phyloP scores from a whole-genome alignment of 768 basidiomycete species.

The Termitomyces eurrhizus region DNA sequence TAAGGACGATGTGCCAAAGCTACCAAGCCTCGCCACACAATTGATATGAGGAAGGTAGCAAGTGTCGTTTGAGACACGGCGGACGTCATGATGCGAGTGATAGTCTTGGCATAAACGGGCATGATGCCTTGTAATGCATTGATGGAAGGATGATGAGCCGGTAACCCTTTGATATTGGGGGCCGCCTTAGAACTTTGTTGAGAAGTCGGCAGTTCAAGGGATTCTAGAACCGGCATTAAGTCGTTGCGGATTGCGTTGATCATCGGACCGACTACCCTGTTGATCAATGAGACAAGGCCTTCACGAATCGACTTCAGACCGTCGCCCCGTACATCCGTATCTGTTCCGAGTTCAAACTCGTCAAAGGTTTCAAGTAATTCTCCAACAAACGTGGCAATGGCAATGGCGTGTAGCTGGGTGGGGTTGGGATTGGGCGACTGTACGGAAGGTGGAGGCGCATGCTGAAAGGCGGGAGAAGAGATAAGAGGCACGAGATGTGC shows the following conservation, averaged over 20 bases:
- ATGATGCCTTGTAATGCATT: slow-evolving; percentile 51
- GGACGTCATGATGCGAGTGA: slow-evolving; percentile 53
- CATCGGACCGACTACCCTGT: slow-evolving; percentile 62
- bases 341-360: slow-evolving; percentile 56
- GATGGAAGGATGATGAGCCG: slow-evolving; percentile 56
- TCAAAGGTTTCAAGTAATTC: slow-evolving; percentile 74
- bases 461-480: slow-evolving; percentile 58
- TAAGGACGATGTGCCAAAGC: slow-evolving; percentile 63
- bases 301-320: slow-evolving; percentile 68
- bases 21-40: slow-evolving; percentile 72
- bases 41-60: slow-evolving; percentile 67
- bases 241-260: slow-evolving; percentile 58
- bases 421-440: slow-evolving; percentile 54
- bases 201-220: slow-evolving; percentile 47
- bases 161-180: slow-evolving; percentile 26
- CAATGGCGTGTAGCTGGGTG: slow-evolving; percentile 69
- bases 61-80: slow-evolving; percentile 54
- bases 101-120: slow-evolving; percentile 56
- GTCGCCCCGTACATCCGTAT: slow-evolving; percentile 60
- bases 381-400: slow-evolving; percentile 64
- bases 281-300: slow-evolving; percentile 64
- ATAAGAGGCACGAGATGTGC: slow-evolving; percentile 62
- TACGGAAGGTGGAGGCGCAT: slow-evolving; percentile 44
- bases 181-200: slow-evolving; percentile 24
- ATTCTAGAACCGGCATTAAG: slow-evolving; percentile 56